Evolutionary conservation across 2,329 filamentous ascomycete species (phyloP).

Genomic region (Lasiodiplodia gonubiensis): DNA sequence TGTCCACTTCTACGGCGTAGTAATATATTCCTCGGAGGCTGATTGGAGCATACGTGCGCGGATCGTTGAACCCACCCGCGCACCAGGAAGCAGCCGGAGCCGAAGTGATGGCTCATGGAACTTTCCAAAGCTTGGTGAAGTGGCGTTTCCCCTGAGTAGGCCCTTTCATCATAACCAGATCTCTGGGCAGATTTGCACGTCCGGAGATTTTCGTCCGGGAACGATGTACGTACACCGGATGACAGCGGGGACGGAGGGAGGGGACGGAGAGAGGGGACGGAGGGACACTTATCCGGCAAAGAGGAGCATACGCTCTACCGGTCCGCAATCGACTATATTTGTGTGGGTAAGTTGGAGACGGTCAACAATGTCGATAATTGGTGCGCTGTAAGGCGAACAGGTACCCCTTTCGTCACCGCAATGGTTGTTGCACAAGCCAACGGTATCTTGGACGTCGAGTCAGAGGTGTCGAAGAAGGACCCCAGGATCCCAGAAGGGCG

Average conservation of each 20-base stretch:
- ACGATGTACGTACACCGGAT: background rate
- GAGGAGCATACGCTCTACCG: background rate
- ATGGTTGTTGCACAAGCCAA: background rate
- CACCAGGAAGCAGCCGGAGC: background rate
- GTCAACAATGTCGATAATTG: background rate
- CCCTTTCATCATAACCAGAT: background rate
- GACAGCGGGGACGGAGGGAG: background rate
- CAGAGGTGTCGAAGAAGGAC: background rate
- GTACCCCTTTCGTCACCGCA: conserved; percentile 16
- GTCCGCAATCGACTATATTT: background rate
- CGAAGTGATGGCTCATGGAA: background rate
- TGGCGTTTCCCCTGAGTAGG: background rate
- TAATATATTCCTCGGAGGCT: background rate
- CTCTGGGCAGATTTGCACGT: background rate
- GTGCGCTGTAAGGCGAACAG: background rate
- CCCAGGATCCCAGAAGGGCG: conserved; percentile 8
- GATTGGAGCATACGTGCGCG: background rate
- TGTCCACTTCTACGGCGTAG: conserved; percentile 1
- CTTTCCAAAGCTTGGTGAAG: background rate
- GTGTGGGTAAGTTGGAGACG: no score
- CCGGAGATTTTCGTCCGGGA: background rate
- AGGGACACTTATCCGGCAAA: background rate
- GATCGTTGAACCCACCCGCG: background rate
- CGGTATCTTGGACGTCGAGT: background rate
- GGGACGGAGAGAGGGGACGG: background rate